Evolutionary conservation across 331 rosid genomes (phyloP).

Genomic region (Stylosanthes scabra): DNA sequence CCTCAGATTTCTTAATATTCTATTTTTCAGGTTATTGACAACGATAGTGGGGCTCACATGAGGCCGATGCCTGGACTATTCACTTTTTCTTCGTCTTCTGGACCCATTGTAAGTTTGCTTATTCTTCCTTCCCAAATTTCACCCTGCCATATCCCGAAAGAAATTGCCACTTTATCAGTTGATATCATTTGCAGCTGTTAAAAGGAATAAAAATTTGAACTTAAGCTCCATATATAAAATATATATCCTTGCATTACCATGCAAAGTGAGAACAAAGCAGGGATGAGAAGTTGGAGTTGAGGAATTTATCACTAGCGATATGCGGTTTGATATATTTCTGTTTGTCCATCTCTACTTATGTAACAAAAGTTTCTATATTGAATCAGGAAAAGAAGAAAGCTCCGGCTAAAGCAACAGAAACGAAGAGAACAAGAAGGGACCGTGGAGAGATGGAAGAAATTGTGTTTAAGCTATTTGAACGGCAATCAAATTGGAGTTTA

Average conservation of each 20-base stretch:
- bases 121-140: slow-evolving; percentile 23
- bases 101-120: slow-evolving; percentile 53
- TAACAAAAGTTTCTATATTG: slow-evolving; percentile 43
- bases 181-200: background rate
- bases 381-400: slow-evolving; percentile 80
- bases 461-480: slow-evolving; percentile 84
- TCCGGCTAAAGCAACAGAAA: slow-evolving; percentile 59
- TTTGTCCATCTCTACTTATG: background rate
- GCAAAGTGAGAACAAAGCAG: background rate
- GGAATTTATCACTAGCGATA: slow-evolving; percentile 13
- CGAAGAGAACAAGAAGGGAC: slow-evolving; percentile 83
- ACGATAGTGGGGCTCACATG: slow-evolving; percentile 76
- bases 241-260: background rate
- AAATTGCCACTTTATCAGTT: background rate
- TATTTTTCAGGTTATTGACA: slow-evolving; percentile 72
- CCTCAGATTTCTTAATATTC: slow-evolving; percentile 36
- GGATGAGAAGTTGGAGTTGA: background rate
- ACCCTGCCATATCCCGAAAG: slow-evolving; percentile 1
- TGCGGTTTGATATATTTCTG: background rate
- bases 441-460: slow-evolving; percentile 89
- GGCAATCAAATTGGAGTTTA: slow-evolving; percentile 79
- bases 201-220: too few species aligned
- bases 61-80: slow-evolving; percentile 88
- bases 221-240: too few species aligned
- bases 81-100: slow-evolving; percentile 50